Evolutionary conservation across 257 asterid species (phyloP), one percentile per base, ranked within the genome.

Genomic region (Ajuga chamaepitys): DNA sequence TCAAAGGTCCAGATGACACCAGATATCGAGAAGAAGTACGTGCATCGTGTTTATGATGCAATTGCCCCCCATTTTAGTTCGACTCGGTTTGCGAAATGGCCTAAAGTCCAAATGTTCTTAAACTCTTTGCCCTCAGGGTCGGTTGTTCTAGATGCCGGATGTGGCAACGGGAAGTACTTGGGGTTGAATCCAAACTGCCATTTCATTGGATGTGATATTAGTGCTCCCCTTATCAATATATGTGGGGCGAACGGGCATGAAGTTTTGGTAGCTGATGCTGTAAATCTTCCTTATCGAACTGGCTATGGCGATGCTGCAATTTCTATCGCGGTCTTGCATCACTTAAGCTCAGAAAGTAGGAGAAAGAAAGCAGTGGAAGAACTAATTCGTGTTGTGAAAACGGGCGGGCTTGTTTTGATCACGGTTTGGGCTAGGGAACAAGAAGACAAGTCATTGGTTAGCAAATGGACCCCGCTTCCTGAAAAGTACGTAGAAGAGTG

Each of bases 401-500:
- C 58, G 11, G 95, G 95, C 0, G 99, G 97, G 22, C 81, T 83
- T 66, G 85, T 89, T 64, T 67, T 94, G 7, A 90, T 94, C 51
- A 94, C 97, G n/a, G 97, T 94, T 57, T 94, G 99, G 99, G 97
- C 99, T 47, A 76, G 95, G 75, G 99, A 94, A 73, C 99, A 94
- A 68, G 97, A 94, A 50, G 95, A 94, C 44, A 70, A 74, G 24
- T 70, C 95, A 9, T 71, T 94, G 83, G 60, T 94, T 66, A 91
- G 76, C 46, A 94, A 90, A 70, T 94, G 99, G 97, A 94, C 95
- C 4, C 99, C 99, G 5, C 92, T 94, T 63, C 70, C 64, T 70
- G 80, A 82, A 71, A 89, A 82, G 78, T 90, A 90, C 70, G 9
- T 85, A 41, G 95, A 74, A 42, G 99, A 89, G 75, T 90, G 99